These are phyloP conservation scores for Osmozyma mogii DNA, from an alignment of 805 yeast species.

Conservation along the genomic window DNA sequence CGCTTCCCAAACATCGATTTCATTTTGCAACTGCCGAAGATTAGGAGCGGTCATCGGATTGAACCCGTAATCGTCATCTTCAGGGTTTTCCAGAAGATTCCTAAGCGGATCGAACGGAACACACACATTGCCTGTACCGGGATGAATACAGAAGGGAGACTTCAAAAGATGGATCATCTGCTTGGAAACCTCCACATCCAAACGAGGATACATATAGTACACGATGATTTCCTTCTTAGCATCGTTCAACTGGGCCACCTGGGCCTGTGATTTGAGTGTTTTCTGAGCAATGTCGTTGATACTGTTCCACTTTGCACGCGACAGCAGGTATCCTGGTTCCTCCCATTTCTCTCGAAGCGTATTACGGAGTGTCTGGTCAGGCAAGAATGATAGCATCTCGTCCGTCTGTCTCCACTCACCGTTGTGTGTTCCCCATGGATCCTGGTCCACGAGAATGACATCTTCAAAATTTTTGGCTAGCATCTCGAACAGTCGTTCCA, in stretches of 20 bases:
- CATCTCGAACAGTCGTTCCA: constrained; percentile 65
- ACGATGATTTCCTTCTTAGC: constrained; percentile 78
- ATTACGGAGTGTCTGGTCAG: constrained; percentile 49
- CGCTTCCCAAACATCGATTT: constrained; percentile 46
- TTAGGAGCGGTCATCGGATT: constrained; percentile 79
- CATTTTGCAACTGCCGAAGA: constrained; percentile 52
- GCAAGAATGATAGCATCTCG: constrained; percentile 52
- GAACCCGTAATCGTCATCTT: constrained; percentile 45
- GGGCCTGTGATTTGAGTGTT: constrained; percentile 36
- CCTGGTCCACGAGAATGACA: constrained; percentile 70
- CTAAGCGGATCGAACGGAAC: constrained; percentile 65
- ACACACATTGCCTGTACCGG: constrained; percentile 91
- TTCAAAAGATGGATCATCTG: constrained; percentile 87
- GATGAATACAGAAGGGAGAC: constrained; percentile 96
- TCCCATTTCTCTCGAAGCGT: constrained; percentile 56
- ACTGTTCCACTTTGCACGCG: constrained; percentile 73
- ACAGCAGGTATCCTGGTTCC: constrained; percentile 26
- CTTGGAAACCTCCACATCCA: constrained; percentile 88
- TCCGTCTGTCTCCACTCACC: constrained; percentile 31
- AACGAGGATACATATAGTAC: constrained; percentile 77
- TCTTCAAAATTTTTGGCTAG: constrained; percentile 57
- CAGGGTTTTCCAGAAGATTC: constrained; percentile 24
- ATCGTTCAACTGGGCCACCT: constrained; percentile 46
- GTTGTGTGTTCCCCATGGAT: constrained; percentile 71
- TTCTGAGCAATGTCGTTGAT: constrained; percentile 46